phyloP scores from a whole-genome alignment of 2,329 filamentous ascomycete species.

The Sclerotiophoma versabilis region DNA sequence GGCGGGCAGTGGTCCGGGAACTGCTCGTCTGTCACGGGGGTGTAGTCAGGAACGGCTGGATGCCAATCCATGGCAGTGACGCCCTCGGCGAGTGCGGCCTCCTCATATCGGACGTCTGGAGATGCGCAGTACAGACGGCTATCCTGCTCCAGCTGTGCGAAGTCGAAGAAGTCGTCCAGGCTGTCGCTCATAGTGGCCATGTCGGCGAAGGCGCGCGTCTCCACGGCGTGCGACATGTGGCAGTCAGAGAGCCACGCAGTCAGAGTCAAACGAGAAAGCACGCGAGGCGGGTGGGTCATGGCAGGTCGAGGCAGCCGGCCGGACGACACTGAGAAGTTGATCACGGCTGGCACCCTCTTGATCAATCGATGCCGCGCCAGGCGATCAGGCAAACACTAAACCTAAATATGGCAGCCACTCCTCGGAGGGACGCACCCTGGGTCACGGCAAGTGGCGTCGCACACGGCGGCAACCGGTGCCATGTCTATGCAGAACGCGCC shows the following conservation, averaged over 20 bases:
- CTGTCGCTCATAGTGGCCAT: conserved; percentile 23
- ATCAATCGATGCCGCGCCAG: conserved; percentile 8
- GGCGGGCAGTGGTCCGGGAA: background rate
- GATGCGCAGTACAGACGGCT: conserved; percentile 8
- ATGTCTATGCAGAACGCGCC: no score
- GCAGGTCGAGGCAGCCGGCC: background rate
- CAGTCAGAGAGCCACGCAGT: background rate
- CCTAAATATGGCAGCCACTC: background rate
- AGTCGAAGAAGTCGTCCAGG: conserved; percentile 48
- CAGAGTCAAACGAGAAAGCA: background rate
- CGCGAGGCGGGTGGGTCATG: background rate
- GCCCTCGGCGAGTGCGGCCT: background rate
- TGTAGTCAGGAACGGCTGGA: background rate
- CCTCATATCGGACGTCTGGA: background rate
- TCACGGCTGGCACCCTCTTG: conserved; percentile 9
- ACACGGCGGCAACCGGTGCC: background rate
- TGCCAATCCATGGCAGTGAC: conserved; percentile 40
- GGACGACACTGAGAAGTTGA: conserved; percentile 7
- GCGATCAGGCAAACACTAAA: conserved; percentile 15
- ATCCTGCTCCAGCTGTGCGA: conserved; percentile 38
- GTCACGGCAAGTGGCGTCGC: background rate
- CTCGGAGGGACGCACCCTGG: background rate
- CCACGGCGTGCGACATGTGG: background rate
- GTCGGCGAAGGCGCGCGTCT: background rate
- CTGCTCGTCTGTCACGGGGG: background rate